A percentile compares a stretch with the other conserved stretches of the same genome.
These are phyloP conservation scores for Coemansia sp. DNA, from an alignment of 192 early-diverging fungal species.

Conservation along the genomic window DNA sequence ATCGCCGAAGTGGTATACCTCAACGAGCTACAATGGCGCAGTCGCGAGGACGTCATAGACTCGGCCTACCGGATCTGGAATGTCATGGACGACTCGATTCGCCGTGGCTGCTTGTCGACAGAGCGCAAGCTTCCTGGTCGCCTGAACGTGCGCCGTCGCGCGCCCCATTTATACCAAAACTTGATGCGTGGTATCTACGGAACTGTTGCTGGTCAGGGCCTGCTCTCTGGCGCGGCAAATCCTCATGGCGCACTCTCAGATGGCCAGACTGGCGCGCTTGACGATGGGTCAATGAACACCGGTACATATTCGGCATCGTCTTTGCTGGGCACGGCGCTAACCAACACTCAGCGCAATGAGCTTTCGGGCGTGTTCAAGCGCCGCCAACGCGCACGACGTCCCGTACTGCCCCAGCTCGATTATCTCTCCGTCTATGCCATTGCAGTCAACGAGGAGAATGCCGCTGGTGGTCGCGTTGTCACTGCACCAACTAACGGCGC, in stretches of 20 bases:
- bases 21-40: slow-evolving; percentile 91
- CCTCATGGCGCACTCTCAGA: slow-evolving; percentile 14
- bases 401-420: slow-evolving; percentile 77
- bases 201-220: slow-evolving; percentile 22
- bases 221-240: slow-evolving; percentile 13
- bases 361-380: slow-evolving; percentile 40
- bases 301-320: slow-evolving; percentile 7
- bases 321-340: slow-evolving; percentile 33
- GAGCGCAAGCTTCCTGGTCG: slow-evolving; percentile 73
- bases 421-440: slow-evolving; percentile 92
- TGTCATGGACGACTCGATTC: slow-evolving; percentile 87
- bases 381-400: slow-evolving; percentile 40
- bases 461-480: slow-evolving; percentile 78
- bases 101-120: slow-evolving; percentile 66
- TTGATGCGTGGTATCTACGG: slow-evolving; percentile 76
- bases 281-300: neutral
- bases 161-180: slow-evolving; percentile 83
- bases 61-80: slow-evolving; percentile 81
- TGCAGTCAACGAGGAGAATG: slow-evolving; percentile 94
- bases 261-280: neutral
- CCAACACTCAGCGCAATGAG: slow-evolving; percentile 43
- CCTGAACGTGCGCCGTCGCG: slow-evolving; percentile 78
- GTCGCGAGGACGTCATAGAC: slow-evolving; percentile 73
- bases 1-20: slow-evolving; percentile 96
- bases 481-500: slow-evolving; percentile 97